Percentiles rank a stretch among this genome's conserved stretches.
Conservation (phyloP, 805 yeast species). For the Saccharomycopsis microspora region DNA sequence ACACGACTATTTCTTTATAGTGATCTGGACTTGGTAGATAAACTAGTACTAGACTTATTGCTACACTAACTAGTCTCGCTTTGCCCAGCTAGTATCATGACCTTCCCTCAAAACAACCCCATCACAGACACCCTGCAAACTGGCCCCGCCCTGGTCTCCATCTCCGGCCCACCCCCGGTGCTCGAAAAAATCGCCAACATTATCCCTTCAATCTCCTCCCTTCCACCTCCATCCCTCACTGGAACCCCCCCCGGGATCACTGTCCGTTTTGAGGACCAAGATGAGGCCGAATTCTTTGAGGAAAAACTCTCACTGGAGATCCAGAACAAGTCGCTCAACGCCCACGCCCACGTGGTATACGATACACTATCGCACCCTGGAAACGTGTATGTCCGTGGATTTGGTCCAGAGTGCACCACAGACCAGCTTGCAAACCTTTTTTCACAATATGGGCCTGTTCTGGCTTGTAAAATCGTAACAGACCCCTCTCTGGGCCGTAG, state of each 20-base stretch:
- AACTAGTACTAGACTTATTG: no score
- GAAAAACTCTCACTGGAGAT: constrained; percentile 1
- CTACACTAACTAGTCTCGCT: no score
- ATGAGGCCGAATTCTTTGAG: constrained; percentile 9
- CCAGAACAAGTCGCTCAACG: background rate
- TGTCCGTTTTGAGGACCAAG: constrained; percentile 5
- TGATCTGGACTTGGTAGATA: no score
- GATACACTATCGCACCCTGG: constrained; percentile 43
- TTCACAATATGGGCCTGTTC: constrained; percentile 29
- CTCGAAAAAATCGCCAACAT: background rate
- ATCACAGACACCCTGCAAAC: constrained; percentile 9
- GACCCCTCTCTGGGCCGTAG: constrained; percentile 32
- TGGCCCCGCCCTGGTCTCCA: constrained; percentile 1
- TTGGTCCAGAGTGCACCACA: constrained; percentile 26
- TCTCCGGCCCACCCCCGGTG: background rate
- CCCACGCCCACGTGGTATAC: constrained; percentile 12
- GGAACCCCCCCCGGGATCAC: background rate
- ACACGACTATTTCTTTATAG: no score
- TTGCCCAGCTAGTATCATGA: no score
- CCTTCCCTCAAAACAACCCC: constrained; percentile 4
- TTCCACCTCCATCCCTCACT: no score
- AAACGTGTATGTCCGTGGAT: constrained; percentile 41
- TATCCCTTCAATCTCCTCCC: background rate
- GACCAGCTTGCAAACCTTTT: constrained; percentile 29
- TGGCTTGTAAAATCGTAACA: constrained; percentile 35